Evolutionary conservation across 1,139 yeast species (phyloP), one percentile per base, ranked within the genome.

Genomic region (Taiozyma sp.): DNA sequence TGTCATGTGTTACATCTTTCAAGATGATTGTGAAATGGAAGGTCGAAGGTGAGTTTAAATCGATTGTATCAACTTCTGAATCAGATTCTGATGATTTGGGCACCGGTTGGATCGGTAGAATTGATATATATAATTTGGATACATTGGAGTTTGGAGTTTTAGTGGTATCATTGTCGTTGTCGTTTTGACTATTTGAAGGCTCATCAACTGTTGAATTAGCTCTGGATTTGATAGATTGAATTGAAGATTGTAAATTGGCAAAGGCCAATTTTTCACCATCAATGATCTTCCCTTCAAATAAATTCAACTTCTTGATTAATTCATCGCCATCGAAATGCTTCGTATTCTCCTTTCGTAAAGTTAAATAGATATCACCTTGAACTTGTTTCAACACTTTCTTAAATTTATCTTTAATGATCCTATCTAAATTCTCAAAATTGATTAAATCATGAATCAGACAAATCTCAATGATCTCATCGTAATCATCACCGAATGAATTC

Each of bases 231-330:
- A 47, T 42, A 4, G 50, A 48, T 62, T 79, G 81, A 56, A 84
- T 78, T 27, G 87, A 81, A 53, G 83, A 83, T 46, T 91, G 97
- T 60, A 92, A 76, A 65, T 90, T 91, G 8, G 97, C 98, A 61
- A 81, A 76, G 45, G 96, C 87, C 55, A 92, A 77, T 66, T 92
- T 92, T 62, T 87, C 95, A n/a, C 96, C 98, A 64, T 89, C 96
- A 46, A 82, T 79, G 4, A 82, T 64, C 56, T 87, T 86, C 9
- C 98, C 97, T 46, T 78, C 73, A 65, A 91, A 89, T 61, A 89
- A 69, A 57, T 86, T 86, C 64, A 92, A 76, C 52, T 80, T 79
- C 38, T 80, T 73, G 2, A 24, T 24, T 9, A 19, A 43, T 4
- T 47, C 27, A 23, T 46, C 40, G 5, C 45, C 45, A 27, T 40